phyloP scores from a whole-genome alignment of 352 stramenopile genomes.

The Detonula confervacea region DNA sequence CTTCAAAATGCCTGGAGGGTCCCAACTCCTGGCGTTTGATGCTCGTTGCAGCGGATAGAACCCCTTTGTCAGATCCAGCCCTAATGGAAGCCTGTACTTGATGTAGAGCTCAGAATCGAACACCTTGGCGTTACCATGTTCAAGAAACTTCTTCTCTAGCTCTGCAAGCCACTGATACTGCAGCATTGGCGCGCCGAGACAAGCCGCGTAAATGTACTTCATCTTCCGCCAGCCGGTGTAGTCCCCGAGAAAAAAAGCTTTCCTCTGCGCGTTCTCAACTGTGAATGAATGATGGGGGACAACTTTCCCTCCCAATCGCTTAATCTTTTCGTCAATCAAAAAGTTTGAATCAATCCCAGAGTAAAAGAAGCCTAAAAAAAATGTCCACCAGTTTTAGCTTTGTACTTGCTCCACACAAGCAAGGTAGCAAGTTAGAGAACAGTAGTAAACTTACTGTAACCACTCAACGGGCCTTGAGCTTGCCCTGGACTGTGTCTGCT shows the following conservation, averaged over 20 bases:
- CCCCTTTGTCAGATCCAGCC: slow-evolving; percentile 43
- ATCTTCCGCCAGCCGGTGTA: slow-evolving; percentile 40
- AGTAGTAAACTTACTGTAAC: slow-evolving; percentile 40
- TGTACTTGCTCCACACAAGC: too few species aligned
- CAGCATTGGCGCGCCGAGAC: slow-evolving; percentile 51
- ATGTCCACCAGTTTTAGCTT: too few species aligned
- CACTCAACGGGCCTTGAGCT: slow-evolving; percentile 26
- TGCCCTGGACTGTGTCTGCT: slow-evolving; percentile 13
- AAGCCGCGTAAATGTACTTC: slow-evolving; percentile 57
- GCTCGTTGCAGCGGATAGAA: slow-evolving; percentile 49
- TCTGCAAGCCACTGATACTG: slow-evolving; percentile 53
- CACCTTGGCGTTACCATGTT: slow-evolving; percentile 32
- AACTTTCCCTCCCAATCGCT: slow-evolving; percentile 31
- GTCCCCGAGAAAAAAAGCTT: slow-evolving; percentile 44
- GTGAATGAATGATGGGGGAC: slow-evolving; percentile 18
- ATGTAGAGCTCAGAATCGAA: slow-evolving; percentile 56
- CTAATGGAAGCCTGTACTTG: slow-evolving; percentile 52
- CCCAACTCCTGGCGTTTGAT: slow-evolving; percentile 48
- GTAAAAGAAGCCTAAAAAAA: slow-evolving; percentile 40
- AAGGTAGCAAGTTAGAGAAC: too few species aligned
- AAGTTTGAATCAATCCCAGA: slow-evolving; percentile 34
- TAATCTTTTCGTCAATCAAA: slow-evolving; percentile 34
- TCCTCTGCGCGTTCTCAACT: slow-evolving; percentile 10
- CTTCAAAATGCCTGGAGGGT: slow-evolving; percentile 39
- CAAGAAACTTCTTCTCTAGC: slow-evolving; percentile 42